Base-by-base conservation (phyloP, 2,329 filamentous ascomycete genomes). In the Cladosporium velox region DNA sequence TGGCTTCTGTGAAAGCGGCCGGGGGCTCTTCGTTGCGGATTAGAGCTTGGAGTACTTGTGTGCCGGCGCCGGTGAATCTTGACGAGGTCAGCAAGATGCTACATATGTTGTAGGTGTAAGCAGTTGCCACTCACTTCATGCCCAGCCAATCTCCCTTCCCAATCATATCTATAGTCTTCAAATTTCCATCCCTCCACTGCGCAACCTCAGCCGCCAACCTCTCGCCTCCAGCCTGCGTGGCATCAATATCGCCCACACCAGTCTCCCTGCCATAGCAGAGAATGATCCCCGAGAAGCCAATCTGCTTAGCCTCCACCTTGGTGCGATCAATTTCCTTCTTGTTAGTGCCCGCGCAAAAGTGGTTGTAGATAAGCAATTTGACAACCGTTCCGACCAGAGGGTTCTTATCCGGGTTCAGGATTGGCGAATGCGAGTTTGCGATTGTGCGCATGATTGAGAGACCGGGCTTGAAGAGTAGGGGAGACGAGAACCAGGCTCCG, bases 271-370 rank as follows among this genome's bases (percentile, higher is more conserved):
- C 84, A 70, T 86, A 87, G 24, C 81, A 81, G 2, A 86, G 76
- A 7, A 86, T 81, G 2, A 86, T 82, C 2, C 85, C 85, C 12
- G 81, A 77, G 68, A 82, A 86, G 18, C 85, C 85, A 24, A 86
- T 72, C 0, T 69, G 67, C 69, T 82, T 84, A 60, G 86, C 81
- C 1, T 77, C 76, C 2, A 75, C 72, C 28, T 84, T 79, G 0
- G 81, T 83, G 5, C 74, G 74, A 35, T 78, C 76, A 1, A 86
- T 83, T 65, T 86, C 84, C 1, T 66, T 64, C 49, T 79, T 77
- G 62, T 81, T 85, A 32, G 80, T 80, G 0, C 85, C 85, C 0
- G 84, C 85, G 67, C 85, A 86, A 73, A 87, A 87, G 57, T 87
- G 85, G 66, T 85, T 81, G 70, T 87, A 87, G 18, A 86, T 77